phyloP scores from a whole-genome alignment of 164 flowering plant species.

The Chloranthus sessilifolius region DNA sequence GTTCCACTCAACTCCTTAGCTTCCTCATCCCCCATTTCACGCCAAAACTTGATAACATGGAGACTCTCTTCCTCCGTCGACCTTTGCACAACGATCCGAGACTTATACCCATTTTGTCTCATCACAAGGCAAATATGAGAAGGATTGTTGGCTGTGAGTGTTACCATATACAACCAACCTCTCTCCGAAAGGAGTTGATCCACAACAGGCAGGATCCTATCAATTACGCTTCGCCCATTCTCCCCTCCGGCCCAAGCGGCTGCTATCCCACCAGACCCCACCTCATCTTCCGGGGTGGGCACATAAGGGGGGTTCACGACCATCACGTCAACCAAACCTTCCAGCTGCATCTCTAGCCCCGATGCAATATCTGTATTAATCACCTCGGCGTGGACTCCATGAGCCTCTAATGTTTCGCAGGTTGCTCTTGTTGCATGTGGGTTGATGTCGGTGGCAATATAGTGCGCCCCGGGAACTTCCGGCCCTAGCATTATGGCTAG shows the following conservation, averaged over 20 bases:
- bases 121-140: conserved; percentile 58
- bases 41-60: conserved; percentile 78
- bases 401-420: conserved; percentile 60
- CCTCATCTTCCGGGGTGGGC: conserved; percentile 95
- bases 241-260: conserved; percentile 99
- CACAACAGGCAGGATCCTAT: conserved; percentile 65
- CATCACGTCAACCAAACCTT: conserved; percentile 64
- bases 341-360: conserved; percentile 54
- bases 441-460: conserved; percentile 80
- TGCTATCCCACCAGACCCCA: conserved; percentile 63
- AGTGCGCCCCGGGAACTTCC: conserved; percentile 35
- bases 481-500: conserved; percentile 68
- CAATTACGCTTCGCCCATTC: conserved; percentile 81
- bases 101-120: conserved; percentile 70
- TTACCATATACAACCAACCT: conserved; percentile 91
- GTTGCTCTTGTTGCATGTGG: conserved; percentile 67
- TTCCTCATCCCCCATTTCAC: conserved; percentile 39
- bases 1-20: conserved; percentile 27
- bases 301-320: conserved; percentile 97
- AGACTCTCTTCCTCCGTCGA: conserved; percentile 91
- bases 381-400: conserved; percentile 77
- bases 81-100: conserved; percentile 67
- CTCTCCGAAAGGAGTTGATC: conserved; percentile 58
- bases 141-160: conserved; percentile 67
- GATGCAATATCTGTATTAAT: conserved; percentile 54